Evolutionary conservation across 2,329 filamentous ascomycete species (phyloP), one percentile per base, ranked within the genome.

Genomic region (Didymella lethalis): DNA sequence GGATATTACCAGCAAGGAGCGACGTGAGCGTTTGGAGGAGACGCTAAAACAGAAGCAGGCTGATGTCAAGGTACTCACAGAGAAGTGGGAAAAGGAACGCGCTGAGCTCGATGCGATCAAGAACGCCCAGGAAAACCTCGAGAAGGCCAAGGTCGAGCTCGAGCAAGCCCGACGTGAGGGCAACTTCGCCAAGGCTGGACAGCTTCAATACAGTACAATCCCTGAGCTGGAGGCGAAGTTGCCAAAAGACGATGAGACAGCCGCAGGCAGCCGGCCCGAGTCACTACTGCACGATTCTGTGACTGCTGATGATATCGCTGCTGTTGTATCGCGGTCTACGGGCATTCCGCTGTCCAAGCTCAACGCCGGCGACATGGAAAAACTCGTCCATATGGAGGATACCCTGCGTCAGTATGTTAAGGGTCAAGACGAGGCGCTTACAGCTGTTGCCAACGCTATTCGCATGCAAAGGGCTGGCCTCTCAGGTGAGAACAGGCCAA

Each of bases 341-440:
- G 94, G 95, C 28, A 98, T 97, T 60, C 95, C 95, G 0, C 90
- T 97, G 25, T 89, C 89, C 29, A 98, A 97, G 77, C 84, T 99
- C 48, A 97, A 96, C 70, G 90, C 92, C 8, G 94, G 94, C 23
- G 94, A 98, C 68, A 90, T 96, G 40, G 93, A 98, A 76, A 97
- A 97, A 79, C 83, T 99, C 28, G 90, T 99, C 14, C 89, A 92
- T 70, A 98, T 98, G 93, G 95, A 99, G 77, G 92, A 97, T 62
- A 90, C 87, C 0, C 84, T 99, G 8, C 86, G 92, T 5, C 83
- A 93, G 71, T 90, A 90, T 4, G 90, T 99, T 54, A 90, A 92
- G 64, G 95, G 95, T 3, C 95, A 99, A 75, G 94, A 98, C 64
- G 93, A 98, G 71, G 95, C 95, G 7, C 86, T 99, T 58, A 89